These are phyloP conservation scores for Periconia sp. DNA, from an alignment of 2,329 filamentous ascomycete genomes.

Conservation along the genomic window DNA sequence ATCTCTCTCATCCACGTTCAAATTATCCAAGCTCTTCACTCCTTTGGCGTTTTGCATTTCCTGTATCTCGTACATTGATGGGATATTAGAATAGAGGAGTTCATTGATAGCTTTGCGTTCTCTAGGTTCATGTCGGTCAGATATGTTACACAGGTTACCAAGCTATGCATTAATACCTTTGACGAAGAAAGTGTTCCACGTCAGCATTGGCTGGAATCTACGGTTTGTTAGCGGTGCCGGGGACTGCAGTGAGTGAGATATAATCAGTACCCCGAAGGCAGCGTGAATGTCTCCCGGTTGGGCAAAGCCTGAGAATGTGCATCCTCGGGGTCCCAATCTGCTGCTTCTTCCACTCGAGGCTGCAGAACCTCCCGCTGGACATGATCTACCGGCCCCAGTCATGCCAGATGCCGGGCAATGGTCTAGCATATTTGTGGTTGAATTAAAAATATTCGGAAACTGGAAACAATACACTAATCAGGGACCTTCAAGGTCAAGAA, in stretches of 20 bases:
- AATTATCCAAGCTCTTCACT: slow-evolving; percentile 51
- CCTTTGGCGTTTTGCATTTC: slow-evolving; percentile 29
- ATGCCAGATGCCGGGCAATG: slow-evolving; percentile 23
- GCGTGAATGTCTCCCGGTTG: slow-evolving; percentile 26
- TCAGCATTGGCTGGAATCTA: slow-evolving; percentile 22
- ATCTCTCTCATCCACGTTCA: slow-evolving; percentile 53
- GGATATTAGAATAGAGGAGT: slow-evolving; percentile 25
- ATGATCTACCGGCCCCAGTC: slow-evolving; percentile 12
- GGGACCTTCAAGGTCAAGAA: slow-evolving; percentile 15
- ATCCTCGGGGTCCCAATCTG: slow-evolving; percentile 23
- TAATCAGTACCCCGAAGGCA: slow-evolving; percentile 20
- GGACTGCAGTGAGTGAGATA: background rate
- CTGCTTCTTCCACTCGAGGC: slow-evolving; percentile 15
- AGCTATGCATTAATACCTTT: slow-evolving; percentile 15
- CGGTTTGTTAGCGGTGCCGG: background rate
- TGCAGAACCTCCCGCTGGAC: slow-evolving; percentile 13
- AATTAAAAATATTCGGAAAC: slow-evolving; percentile 9
- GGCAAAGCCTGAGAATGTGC: slow-evolving; percentile 26
- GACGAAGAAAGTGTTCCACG: slow-evolving; percentile 23
- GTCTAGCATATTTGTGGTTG: slow-evolving; percentile 16
- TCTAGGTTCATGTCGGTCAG: slow-evolving; percentile 9
- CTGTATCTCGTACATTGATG: slow-evolving; percentile 28
- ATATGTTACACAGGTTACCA: background rate
- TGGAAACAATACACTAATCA: slow-evolving; percentile 7
- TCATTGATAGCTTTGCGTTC: slow-evolving; percentile 31